Conservation (phyloP, 2,329 filamentous ascomycete genomes). For the Onygenales sp. region DNA sequence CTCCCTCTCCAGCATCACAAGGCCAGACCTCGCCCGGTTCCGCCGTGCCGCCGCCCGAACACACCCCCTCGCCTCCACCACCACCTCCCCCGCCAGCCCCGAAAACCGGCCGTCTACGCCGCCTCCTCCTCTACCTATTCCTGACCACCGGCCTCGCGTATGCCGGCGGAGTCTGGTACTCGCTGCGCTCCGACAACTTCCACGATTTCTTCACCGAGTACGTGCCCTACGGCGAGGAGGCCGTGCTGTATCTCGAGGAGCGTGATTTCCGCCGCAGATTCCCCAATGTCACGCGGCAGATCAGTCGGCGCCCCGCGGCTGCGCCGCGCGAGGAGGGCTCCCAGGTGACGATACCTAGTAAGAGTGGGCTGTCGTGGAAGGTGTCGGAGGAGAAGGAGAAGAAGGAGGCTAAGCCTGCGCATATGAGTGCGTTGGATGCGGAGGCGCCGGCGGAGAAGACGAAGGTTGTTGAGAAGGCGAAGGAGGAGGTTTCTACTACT, state of each 20-base stretch:
- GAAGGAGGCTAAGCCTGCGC: conserved; percentile 20
- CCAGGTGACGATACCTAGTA: conserved; percentile 72
- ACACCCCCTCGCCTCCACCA: conserved; percentile 28
- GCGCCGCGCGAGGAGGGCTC: conserved; percentile 46
- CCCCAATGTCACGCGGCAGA: conserved; percentile 44
- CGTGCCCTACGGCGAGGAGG: conserved; percentile 86
- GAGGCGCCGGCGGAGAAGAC: conserved; percentile 11
- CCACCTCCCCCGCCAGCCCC: conserved; percentile 33
- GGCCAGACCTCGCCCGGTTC: conserved; percentile 28
- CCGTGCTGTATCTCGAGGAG: conserved; percentile 92
- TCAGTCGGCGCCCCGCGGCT: conserved; percentile 27
- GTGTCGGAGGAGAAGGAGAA: conserved; percentile 54
- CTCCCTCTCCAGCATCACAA: conserved; percentile 29
- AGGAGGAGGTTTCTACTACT: conserved; percentile 14
- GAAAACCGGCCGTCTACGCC: conserved; percentile 65
- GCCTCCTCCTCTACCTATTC: conserved; percentile 66
- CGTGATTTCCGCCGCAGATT: conserved; percentile 85
- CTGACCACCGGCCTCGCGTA: conserved; percentile 71
- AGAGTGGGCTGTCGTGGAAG: conserved; percentile 76
- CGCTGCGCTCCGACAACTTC: conserved; percentile 91
- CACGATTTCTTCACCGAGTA: conserved; percentile 99
- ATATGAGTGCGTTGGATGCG: conserved; percentile 34
- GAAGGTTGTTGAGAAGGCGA: conserved; percentile 13
- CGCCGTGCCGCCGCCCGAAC: conserved; percentile 26
- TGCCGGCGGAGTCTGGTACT: conserved; percentile 82